phyloP scores from a whole-genome alignment of 2,329 filamentous ascomycete species.

The Sclerotinia nivalis region DNA sequence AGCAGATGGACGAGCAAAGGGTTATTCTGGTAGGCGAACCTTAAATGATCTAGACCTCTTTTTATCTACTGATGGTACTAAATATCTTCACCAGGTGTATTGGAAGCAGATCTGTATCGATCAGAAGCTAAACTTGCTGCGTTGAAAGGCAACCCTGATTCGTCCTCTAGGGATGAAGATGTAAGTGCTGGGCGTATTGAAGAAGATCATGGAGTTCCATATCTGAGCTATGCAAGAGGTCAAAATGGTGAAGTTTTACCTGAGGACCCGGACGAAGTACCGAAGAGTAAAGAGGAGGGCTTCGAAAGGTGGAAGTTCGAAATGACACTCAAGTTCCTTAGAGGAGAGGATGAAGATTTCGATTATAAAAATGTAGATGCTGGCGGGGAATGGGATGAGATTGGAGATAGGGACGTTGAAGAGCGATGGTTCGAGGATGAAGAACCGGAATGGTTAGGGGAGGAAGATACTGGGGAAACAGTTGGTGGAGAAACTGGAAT shows the following conservation, averaged over 20 bases:
- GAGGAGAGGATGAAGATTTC: slow-evolving; percentile 42
- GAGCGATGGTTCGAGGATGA: slow-evolving; percentile 43
- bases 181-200: slow-evolving; percentile 5
- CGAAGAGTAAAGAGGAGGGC: slow-evolving; percentile 40
- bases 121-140: slow-evolving; percentile 42
- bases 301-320: slow-evolving; percentile 41
- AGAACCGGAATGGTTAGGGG: slow-evolving; percentile 39
- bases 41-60: background rate
- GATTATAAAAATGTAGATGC: slow-evolving; percentile 40
- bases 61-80: slow-evolving; percentile 2
- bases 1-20: slow-evolving; percentile 42
- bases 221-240: slow-evolving; percentile 36
- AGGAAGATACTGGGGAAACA: slow-evolving; percentile 28
- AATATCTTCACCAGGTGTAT: slow-evolving; percentile 26
- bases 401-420: slow-evolving; percentile 40
- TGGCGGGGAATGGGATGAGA: slow-evolving; percentile 40
- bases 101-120: slow-evolving; percentile 43
- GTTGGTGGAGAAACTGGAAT: slow-evolving; percentile 41
- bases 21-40: slow-evolving; percentile 37
- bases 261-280: slow-evolving; percentile 40
- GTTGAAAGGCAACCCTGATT: slow-evolving; percentile 27
- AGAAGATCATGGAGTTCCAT: slow-evolving; percentile 27
- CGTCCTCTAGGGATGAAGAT: slow-evolving; percentile 17
- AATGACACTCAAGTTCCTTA: slow-evolving; percentile 42
- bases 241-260: slow-evolving; percentile 36